Conservation (phyloP, 129 eudicot genomes). For the Cynara cardunculus region DNA sequence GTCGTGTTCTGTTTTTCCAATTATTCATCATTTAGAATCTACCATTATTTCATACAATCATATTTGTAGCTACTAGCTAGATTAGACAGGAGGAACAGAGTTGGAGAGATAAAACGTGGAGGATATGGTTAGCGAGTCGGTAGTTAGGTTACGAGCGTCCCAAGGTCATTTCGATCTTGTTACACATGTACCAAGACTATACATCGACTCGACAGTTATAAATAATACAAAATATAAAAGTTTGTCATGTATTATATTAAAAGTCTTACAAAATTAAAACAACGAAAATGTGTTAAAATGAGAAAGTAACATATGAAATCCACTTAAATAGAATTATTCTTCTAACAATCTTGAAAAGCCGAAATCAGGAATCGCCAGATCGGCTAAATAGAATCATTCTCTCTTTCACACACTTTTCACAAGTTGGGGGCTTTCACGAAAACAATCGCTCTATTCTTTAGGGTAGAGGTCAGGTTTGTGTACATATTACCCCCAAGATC, state of each 20-base stretch:
- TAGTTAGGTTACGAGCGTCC: no score
- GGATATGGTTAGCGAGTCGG: no score
- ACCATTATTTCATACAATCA: slow-evolving; percentile 3
- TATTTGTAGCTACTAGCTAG: neutral
- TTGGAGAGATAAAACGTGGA: no score
- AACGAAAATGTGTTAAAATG: neutral
- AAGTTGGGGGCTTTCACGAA: no score
- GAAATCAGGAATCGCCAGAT: no score
- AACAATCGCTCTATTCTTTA: no score
- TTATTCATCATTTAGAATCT: neutral
- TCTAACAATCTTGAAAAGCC: neutral
- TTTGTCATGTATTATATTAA: neutral
- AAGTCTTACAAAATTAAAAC: neutral
- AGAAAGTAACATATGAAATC: neutral
- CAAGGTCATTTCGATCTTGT: neutral
- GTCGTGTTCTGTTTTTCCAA: neutral
- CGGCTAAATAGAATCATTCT: no score
- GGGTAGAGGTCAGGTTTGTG: no score
- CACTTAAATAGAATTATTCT: neutral
- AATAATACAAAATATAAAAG: neutral
- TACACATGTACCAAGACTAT: neutral
- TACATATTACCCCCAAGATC: no score
- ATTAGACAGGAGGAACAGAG: neutral
- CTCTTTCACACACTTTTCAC: no score
- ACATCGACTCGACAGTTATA: neutral